phyloP scores from a whole-genome alignment of 768 basidiomycete genomes.

The Boletus huronensis region DNA sequence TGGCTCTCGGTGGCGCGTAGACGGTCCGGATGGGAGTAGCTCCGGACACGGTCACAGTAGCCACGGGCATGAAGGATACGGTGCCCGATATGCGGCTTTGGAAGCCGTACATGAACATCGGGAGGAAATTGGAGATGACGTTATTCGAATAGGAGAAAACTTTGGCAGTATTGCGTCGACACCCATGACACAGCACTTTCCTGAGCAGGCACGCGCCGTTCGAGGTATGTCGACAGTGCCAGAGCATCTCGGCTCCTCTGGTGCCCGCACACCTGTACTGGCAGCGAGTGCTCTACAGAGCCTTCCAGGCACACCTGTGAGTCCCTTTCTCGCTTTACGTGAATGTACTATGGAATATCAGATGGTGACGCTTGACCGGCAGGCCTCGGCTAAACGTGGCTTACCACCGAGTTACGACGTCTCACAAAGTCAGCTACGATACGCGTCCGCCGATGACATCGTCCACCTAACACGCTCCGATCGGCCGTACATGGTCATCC shows the following conservation, averaged over 20 bases:
- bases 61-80: slow-evolving; percentile 6
- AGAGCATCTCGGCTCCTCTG: not conserved
- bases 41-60: slow-evolving; percentile 16
- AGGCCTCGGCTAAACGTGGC: slow-evolving; percentile 11
- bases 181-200: slow-evolving; percentile 6
- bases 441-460: slow-evolving; percentile 26
- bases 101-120: slow-evolving; percentile 8
- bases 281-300: not conserved
- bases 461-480: slow-evolving; percentile 19
- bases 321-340: slow-evolving; percentile 1
- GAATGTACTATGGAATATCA: not conserved
- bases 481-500: slow-evolving; percentile 34
- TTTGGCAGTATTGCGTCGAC: slow-evolving; percentile 14
- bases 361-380: not conserved
- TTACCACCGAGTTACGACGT: slow-evolving; percentile 15
- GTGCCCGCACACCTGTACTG: not conserved
- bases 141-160: slow-evolving; percentile 22
- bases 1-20: slow-evolving; percentile 19
- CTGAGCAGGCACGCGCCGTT: slow-evolving; percentile 2
- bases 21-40: slow-evolving; percentile 26
- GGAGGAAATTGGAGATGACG: slow-evolving; percentile 7
- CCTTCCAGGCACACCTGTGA: slow-evolving; percentile 13
- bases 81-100: slow-evolving; percentile 3
- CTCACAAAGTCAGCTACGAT: slow-evolving; percentile 10
- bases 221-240: slow-evolving; percentile 6